These are phyloP conservation scores for Ceratocystiopsis sp. DNA, from an alignment of 2,329 filamentous ascomycete species.

Conservation along the genomic window DNA sequence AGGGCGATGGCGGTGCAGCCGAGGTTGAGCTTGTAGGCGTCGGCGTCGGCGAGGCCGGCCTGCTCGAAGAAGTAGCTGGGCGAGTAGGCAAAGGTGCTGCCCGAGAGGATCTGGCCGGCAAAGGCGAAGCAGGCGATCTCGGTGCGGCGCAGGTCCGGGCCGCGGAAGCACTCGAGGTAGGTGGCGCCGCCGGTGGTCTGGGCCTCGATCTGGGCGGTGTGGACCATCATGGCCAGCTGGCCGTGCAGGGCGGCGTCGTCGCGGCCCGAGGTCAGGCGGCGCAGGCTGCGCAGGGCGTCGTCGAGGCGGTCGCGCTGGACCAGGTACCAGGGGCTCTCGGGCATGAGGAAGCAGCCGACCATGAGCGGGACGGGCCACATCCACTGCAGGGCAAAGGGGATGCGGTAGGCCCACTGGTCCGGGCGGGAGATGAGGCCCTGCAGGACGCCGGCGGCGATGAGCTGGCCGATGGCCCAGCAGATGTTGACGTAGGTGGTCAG, in stretches of 20 bases:
- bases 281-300: conserved; percentile 14
- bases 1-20: conserved; percentile 30
- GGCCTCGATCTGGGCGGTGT: conserved; percentile 3
- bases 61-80: conserved; percentile 20
- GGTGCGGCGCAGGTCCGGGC: conserved; percentile 32
- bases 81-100: conserved; percentile 30
- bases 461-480: conserved; percentile 25
- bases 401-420: conserved; percentile 23
- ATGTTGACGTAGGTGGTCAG: conserved; percentile 27
- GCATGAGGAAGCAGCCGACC: conserved; percentile 20
- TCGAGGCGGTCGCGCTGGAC: conserved; percentile 21
- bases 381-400: conserved; percentile 12
- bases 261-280: conserved; percentile 12
- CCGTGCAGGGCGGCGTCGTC: neutral
- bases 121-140: conserved; percentile 36
- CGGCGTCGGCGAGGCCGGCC: conserved; percentile 22
- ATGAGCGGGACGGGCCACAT: conserved; percentile 24
- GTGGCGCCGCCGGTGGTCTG: conserved; percentile 9
- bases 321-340: conserved; percentile 29
- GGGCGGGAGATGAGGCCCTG: conserved; percentile 17
- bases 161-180: conserved; percentile 31
- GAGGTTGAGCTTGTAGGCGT: conserved; percentile 16
- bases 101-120: conserved; percentile 31
- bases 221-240: neutral
- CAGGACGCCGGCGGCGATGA: conserved; percentile 20